Evolutionary conservation across 176 grass and related monocot species (phyloP).

Genomic region (Eremochloa ophiuroides): DNA sequence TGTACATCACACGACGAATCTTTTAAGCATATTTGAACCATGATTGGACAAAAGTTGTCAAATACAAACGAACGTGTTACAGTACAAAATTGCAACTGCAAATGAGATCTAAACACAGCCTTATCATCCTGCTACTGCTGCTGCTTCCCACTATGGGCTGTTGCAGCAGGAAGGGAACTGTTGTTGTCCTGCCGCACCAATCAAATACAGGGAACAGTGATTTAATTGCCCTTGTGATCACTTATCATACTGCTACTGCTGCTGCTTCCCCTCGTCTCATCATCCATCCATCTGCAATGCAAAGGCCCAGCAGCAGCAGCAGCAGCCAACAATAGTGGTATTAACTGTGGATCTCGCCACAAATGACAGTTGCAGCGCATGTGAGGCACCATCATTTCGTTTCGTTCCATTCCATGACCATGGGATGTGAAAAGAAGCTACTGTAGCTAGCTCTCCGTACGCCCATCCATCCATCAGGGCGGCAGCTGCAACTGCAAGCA

Average conservation of each 20-base stretch:
- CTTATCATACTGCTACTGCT: not conserved
- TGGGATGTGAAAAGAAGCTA: constrained; percentile 21
- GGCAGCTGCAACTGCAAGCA: not conserved
- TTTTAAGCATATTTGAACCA: too few relatives aligned
- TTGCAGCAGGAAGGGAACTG: too few relatives aligned
- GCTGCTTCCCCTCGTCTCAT: not conserved
- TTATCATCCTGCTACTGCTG: too few relatives aligned
- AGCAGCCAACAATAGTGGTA: not conserved
- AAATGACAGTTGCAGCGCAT: constrained; percentile 7
- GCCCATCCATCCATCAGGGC: not conserved
- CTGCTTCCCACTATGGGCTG: too few relatives aligned
- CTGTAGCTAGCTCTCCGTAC: not conserved
- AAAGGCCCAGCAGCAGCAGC: not conserved
- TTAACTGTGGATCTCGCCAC: not conserved
- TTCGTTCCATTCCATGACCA: not conserved
- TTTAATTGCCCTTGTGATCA: constrained; percentile 13
- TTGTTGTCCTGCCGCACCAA: not conserved
- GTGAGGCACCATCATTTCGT: constrained; percentile 22
- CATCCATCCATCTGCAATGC: not conserved
- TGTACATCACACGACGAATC: too few relatives aligned
- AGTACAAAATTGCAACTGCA: too few relatives aligned
- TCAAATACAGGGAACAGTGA: constrained; percentile 3
- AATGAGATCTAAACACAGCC: too few relatives aligned
- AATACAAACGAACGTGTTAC: too few relatives aligned
- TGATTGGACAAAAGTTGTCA: too few relatives aligned